Base-by-base conservation (phyloP, 139 green algal genomes). In the Micractinium sp. region DNA sequence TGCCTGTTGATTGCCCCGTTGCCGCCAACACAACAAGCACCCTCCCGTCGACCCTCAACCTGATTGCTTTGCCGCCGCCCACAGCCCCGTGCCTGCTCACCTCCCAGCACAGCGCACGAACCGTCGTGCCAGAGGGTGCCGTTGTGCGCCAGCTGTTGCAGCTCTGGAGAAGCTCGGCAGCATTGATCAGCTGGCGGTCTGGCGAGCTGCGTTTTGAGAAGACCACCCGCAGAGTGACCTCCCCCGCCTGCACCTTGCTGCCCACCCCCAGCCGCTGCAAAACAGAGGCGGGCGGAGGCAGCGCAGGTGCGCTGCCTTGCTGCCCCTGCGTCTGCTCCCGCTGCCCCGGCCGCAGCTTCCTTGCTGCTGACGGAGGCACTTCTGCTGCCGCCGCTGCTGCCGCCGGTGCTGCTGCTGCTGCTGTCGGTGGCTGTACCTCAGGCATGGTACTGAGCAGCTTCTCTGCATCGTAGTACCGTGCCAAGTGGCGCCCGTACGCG, bases 101-200 rank as follows among this genome's bases (percentile, higher is more conserved):
- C 82, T 87, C 63, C 82, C 82, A 87, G 63, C 82, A 87, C 13
- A 87, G 38, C 66, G 36, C 63, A 0, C 36, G 36, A 3, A 87
- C 36, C 0, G 13, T 12, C 7, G 38, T 36, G 0, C 82, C 82
- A 0, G 63, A 76, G 5, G 63, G 82, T 25, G 82, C 63, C 27
- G 23, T 79, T 38, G 38, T 47, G 12, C 66, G 82, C 82, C 82
- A 87, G 16, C 31, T 33, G 38, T 87, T 87, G 82, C 82, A 87
- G n/a, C 14, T 12, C 36, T 61, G 23, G 22, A 87, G 25, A 22
- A 87, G 82, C 63, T 87, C 82, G 4, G 82, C 82, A 29, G 81
- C 13, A 23, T 87, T 79, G 25, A 79, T 14, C 25, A 87, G 61
- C 82, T 75, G 81, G 5, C 81, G 81, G 22, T 86, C 81, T 23